phyloP scores from a whole-genome alignment of 2,329 filamentous ascomycete genomes.

The Acrocalymma vagum region DNA sequence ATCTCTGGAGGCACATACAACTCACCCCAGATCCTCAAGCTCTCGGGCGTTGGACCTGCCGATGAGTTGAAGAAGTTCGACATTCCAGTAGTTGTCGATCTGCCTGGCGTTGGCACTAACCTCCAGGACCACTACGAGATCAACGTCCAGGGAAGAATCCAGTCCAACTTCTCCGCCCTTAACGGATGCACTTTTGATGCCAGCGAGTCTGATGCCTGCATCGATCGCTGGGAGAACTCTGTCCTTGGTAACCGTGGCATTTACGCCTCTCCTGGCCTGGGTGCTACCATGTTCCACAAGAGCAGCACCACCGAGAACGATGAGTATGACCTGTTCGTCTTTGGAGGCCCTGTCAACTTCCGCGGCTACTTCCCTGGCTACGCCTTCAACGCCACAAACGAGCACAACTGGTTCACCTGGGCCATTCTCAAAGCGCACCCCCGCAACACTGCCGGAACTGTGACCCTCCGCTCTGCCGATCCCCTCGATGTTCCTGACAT shows the following conservation, averaged over 20 bases:
- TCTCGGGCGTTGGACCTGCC: slow-evolving; percentile 68
- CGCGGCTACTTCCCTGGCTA: slow-evolving; percentile 64
- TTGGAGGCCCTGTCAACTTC: slow-evolving; percentile 64
- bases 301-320: slow-evolving; percentile 54
- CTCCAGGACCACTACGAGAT: slow-evolving; percentile 69
- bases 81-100: slow-evolving; percentile 64
- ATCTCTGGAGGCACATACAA: slow-evolving; percentile 64
- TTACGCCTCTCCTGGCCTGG: slow-evolving; percentile 61
- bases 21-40: slow-evolving; percentile 70
- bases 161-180: slow-evolving; percentile 44
- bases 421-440: slow-evolving; percentile 69
- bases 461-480: slow-evolving; percentile 67
- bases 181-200: slow-evolving; percentile 52
- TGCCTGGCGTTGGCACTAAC: slow-evolving; percentile 70
- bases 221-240: slow-evolving; percentile 52
- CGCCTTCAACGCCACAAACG: slow-evolving; percentile 59
- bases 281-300: slow-evolving; percentile 57
- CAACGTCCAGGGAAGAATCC: slow-evolving; percentile 56
- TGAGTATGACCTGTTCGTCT: slow-evolving; percentile 64
- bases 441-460: slow-evolving; percentile 68
- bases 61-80: slow-evolving; percentile 61
- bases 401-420: slow-evolving; percentile 61
- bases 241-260: slow-evolving; percentile 56
- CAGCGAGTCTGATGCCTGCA: slow-evolving; percentile 55
- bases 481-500: slow-evolving; percentile 72